phyloP scores from a whole-genome alignment of 1,284 basidiomycete genomes.

The Papiliotrema flavescens region DNA sequence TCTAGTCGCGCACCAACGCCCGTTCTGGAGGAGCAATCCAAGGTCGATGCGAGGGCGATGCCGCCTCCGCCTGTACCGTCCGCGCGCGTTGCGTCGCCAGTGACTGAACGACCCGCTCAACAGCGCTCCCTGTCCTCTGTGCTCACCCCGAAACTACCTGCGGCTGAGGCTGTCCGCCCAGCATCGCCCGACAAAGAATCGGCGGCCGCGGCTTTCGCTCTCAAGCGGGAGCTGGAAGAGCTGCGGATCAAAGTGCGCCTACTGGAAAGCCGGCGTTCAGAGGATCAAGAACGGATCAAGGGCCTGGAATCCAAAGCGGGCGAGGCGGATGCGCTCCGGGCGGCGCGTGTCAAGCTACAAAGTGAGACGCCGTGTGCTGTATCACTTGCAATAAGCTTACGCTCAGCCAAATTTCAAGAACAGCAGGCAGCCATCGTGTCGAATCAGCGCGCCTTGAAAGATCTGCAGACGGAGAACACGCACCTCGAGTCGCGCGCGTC shows the following conservation, averaged over 20 bases:
- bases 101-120: background rate
- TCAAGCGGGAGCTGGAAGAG: constrained; percentile 61
- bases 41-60: constrained; percentile 5
- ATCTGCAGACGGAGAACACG: constrained; percentile 61
- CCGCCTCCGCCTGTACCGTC: constrained; percentile 7
- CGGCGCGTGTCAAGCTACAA: constrained; percentile 80
- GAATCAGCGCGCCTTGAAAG: constrained; percentile 63
- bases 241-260: constrained; percentile 77
- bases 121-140: constrained; percentile 15
- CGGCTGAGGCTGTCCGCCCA: background rate
- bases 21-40: background rate
- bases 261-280: constrained; percentile 77
- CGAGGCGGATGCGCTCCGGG: constrained; percentile 80
- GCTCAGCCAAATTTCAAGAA: constrained; percentile 68
- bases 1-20: constrained; percentile 1
- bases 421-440: constrained; percentile 72
- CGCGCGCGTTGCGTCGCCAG: background rate
- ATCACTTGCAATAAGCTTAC: background rate
- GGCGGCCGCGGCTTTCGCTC: constrained; percentile 18
- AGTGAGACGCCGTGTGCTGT: constrained; percentile 23
- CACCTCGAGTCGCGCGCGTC: constrained; percentile 61
- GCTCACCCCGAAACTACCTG: constrained; percentile 1
- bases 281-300: constrained; percentile 77
- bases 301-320: constrained; percentile 78
- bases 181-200: constrained; percentile 12